Conservation (phyloP, 306 rosid species). For the Begonia loranthoides region DNA sequence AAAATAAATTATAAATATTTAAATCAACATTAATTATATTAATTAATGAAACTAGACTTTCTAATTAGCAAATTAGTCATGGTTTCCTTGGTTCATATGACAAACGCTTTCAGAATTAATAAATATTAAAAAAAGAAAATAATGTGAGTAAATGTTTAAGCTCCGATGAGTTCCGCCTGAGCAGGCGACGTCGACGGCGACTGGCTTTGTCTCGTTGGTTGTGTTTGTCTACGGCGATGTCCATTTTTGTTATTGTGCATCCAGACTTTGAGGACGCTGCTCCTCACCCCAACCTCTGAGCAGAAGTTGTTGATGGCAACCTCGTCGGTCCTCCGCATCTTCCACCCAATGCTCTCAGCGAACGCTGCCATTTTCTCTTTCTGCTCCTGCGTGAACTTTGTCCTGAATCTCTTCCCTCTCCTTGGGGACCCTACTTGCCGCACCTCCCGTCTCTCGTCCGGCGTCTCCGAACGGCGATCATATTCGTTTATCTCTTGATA, state of each 20-base stretch:
- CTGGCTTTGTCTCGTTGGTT: no score
- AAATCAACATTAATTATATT: no score
- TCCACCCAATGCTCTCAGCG: constrained; percentile 49
- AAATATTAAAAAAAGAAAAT: no score
- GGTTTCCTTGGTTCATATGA: no score
- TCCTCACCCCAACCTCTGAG: constrained; percentile 40
- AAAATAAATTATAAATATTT: no score
- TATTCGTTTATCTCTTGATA: background rate
- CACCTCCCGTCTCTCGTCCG: background rate
- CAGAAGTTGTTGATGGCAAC: constrained; percentile 32
- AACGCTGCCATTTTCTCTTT: constrained; percentile 42
- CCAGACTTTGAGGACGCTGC: constrained; percentile 55
- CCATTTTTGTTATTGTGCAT: constrained; percentile 54
- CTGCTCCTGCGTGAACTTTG: constrained; percentile 49
- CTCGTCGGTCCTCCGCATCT: constrained; percentile 36
- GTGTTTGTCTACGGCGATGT: constrained; percentile 10
- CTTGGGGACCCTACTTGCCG: constrained; percentile 8
- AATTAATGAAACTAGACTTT: no score
- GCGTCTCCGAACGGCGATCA: background rate
- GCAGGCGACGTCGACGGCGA: no score
- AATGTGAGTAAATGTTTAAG: no score
- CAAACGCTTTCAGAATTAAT: no score
- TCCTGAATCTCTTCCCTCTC: constrained; percentile 40
- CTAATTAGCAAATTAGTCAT: no score
- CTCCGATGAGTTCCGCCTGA: no score